Conservation (phyloP, 2,329 filamentous ascomycete species). For the Trichophaea hybrida region DNA sequence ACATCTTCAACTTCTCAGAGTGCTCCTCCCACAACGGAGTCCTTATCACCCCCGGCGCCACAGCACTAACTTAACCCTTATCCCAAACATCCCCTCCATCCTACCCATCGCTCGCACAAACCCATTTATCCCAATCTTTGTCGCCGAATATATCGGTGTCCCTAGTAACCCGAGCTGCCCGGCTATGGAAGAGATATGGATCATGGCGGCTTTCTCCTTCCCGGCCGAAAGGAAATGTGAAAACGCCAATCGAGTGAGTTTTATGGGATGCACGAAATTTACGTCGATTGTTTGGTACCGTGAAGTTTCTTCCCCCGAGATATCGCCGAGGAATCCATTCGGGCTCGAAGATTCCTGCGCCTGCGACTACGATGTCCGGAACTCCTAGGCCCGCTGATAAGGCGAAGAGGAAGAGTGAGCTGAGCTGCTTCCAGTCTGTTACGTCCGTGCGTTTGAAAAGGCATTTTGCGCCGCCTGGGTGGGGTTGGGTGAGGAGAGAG, state of each 20-base stretch:
- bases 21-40: slow-evolving; percentile 38
- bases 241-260: slow-evolving; percentile 32
- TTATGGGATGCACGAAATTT: slow-evolving; percentile 32
- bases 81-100: slow-evolving; percentile 31
- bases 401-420: slow-evolving; percentile 31
- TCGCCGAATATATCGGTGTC: slow-evolving; percentile 32
- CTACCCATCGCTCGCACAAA: slow-evolving; percentile 33
- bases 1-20: slow-evolving; percentile 33
- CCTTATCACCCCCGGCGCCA: slow-evolving; percentile 35
- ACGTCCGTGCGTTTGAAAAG: slow-evolving; percentile 37
- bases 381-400: not conserved
- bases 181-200: slow-evolving; percentile 33
- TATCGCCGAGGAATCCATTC: slow-evolving; percentile 31
- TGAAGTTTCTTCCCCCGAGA: slow-evolving; percentile 27
- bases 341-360: slow-evolving; percentile 38
- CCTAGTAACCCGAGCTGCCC: slow-evolving; percentile 29
- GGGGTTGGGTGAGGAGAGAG: slow-evolving; percentile 27
- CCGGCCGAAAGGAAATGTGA: slow-evolving; percentile 30
- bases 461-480: slow-evolving; percentile 29
- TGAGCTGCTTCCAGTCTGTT: slow-evolving; percentile 33
- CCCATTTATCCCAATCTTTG: slow-evolving; percentile 32
- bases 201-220: slow-evolving; percentile 27
- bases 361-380: slow-evolving; percentile 35
- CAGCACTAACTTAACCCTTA: slow-evolving; percentile 36
- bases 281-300: slow-evolving; percentile 32